Base-by-base conservation (phyloP, 2,329 filamentous ascomycete genomes). In the Xylaria sp. region DNA sequence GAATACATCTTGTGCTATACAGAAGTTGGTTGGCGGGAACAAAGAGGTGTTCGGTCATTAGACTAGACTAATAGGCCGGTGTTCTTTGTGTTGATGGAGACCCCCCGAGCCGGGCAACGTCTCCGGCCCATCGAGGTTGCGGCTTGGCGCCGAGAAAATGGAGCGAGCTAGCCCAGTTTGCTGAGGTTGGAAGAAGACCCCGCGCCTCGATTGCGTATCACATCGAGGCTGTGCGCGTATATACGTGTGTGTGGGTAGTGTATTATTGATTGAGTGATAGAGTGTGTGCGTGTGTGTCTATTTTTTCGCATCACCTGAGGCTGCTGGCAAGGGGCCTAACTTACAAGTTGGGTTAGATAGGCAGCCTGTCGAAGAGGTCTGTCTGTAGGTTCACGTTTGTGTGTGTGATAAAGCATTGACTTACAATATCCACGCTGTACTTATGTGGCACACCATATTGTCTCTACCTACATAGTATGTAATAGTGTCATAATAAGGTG, bases 81-180 rank as follows among this genome's bases (percentile, higher is more conserved):
- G n/a, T 19, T 47, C 5, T 9, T 39, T 30, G 51, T 32, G 45
- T 17, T 6, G 19, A n/a, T 21, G 30, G 48, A 12, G 32, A 36
- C 34, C 34, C 24, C 47, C 59, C 27, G 27, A n/a, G 5, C n/a
- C 59, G 27, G 57, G 47, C 47, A 24, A 24, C 17, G 17, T 19
- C 47, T 24, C 47, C n/a, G 47, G 47, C 11, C 14, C 47, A 61
- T 50, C 61, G 24, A 47, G 34, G 48, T 57, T 17, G 45, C 47
- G 24, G 59, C 67, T 69, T 69, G 68, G 68, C 68, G 68, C 61
- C 57, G 68, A 64, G 64, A 57, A 24, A 61, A 50, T 58, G 59
- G 67, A 54, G 30, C 61, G 50, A n/a, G 14, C 61, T 54, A 64
- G 57, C 42, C 58, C 19, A 54, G 54, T 61, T 34, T 32, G 34